These are phyloP conservation scores for Ilyonectria destructans DNA, from an alignment of 2,329 filamentous ascomycete species.

Conservation along the genomic window DNA sequence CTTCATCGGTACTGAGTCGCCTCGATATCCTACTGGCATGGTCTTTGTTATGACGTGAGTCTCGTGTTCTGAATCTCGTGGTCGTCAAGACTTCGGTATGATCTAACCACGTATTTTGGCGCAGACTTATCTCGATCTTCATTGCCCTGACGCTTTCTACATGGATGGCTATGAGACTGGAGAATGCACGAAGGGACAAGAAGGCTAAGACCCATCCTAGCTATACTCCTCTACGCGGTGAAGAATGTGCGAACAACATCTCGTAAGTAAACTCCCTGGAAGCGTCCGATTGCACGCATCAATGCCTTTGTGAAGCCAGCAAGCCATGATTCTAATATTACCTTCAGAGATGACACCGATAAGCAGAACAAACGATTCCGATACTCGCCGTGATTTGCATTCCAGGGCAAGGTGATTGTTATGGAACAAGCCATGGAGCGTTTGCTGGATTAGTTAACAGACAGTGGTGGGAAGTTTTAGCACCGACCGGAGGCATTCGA, in stretches of 20 bases:
- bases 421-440: no score
- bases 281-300: not conserved
- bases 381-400: not conserved
- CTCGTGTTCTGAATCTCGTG: not conserved
- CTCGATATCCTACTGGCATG: conserved; percentile 24
- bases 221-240: not conserved
- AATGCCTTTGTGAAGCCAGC: not conserved
- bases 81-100: not conserved
- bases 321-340: not conserved
- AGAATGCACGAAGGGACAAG: conserved; percentile 6
- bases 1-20: conserved; percentile 21
- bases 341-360: conserved; percentile 1
- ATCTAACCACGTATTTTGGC: not conserved
- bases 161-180: conserved; percentile 1
- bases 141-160: not conserved
- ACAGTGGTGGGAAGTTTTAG: no score
- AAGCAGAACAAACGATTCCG: not conserved
- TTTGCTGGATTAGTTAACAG: no score
- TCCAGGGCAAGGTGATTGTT: no score
- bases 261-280: conserved; percentile 2
- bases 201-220: not conserved
- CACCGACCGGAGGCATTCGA: no score
- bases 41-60: conserved; percentile 4
- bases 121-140: conserved; percentile 2
- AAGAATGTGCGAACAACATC: not conserved